Conservation (phyloP, 2,329 filamentous ascomycete genomes). For the Zalaria obscura region DNA sequence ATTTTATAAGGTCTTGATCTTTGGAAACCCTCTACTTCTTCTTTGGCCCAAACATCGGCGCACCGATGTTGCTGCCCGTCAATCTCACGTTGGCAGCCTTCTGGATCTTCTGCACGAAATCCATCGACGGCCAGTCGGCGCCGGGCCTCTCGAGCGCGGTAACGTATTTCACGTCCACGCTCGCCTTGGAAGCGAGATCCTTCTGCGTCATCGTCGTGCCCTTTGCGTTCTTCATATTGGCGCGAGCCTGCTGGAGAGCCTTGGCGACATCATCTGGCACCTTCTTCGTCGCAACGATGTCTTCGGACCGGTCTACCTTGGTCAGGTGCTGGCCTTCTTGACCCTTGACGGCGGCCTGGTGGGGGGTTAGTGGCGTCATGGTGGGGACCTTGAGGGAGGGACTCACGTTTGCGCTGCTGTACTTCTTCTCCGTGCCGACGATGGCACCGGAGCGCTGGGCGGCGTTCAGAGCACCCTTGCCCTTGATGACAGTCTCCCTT, state of each 20-base stretch:
- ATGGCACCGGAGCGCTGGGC: conserved; percentile 68
- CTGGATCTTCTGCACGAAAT: conserved; percentile 71
- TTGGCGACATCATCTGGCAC: conserved; percentile 68
- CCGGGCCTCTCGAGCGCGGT: conserved; percentile 75
- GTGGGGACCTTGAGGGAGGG: not conserved
- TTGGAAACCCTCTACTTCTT: conserved; percentile 35
- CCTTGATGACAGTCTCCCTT: conserved; percentile 80
- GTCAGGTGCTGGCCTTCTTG: conserved; percentile 85
- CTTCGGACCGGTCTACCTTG: conserved; percentile 93
- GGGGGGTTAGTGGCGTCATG: conserved; percentile 17
- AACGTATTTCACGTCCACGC: conserved; percentile 67
- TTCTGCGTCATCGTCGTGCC: conserved; percentile 72
- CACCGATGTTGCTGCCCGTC: conserved; percentile 46
- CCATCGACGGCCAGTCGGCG: conserved; percentile 67
- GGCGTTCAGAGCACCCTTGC: conserved; percentile 74
- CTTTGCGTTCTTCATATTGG: conserved; percentile 67
- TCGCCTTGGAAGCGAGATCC: conserved; percentile 71
- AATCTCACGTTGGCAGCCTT: conserved; percentile 35
- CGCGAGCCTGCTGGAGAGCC: conserved; percentile 67
- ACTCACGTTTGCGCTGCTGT: conserved; percentile 64
- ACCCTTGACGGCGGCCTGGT: conserved; percentile 16
- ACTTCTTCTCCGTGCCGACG: conserved; percentile 88
- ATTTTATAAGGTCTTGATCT: not conserved
- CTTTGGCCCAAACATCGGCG: conserved; percentile 64
- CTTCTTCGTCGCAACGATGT: conserved; percentile 94